Evolutionary conservation across 2,329 filamentous ascomycete genomes (phyloP).

Genomic region (Claviceps capensis): DNA sequence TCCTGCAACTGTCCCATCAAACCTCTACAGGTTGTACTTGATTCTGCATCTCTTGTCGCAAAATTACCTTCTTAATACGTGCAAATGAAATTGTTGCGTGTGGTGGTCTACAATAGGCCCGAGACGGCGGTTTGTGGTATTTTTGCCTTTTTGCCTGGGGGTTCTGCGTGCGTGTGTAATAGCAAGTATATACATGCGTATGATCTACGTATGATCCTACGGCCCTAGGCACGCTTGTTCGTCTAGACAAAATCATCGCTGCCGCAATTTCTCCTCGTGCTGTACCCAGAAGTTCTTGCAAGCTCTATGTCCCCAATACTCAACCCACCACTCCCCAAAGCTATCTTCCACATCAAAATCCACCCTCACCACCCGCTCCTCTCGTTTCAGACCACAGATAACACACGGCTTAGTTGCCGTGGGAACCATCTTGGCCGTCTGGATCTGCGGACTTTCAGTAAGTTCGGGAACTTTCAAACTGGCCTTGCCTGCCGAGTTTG

Average conservation of each 20-base stretch:
- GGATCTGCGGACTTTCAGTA: constrained; percentile 52
- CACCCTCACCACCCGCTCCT: constrained; percentile 66
- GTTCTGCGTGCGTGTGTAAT: too few species aligned
- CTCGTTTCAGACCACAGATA: constrained; percentile 75
- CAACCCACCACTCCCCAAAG: constrained; percentile 94
- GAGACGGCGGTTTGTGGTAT: too few species aligned
- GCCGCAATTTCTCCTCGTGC: constrained; percentile 56
- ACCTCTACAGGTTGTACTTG: too few species aligned
- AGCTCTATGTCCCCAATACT: constrained; percentile 69
- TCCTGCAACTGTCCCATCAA: too few species aligned
- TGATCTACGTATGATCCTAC: too few species aligned
- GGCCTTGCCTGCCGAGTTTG: constrained; percentile 43
- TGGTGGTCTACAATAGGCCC: too few species aligned
- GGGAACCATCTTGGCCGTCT: constrained; percentile 57
- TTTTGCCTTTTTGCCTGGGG: too few species aligned
- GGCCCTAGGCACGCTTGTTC: not conserved
- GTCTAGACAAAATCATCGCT: constrained; percentile 33
- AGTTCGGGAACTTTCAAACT: constrained; percentile 55
- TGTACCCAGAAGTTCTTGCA: constrained; percentile 80
- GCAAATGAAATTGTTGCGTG: too few species aligned
- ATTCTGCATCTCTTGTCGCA: too few species aligned
- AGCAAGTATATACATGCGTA: too few species aligned
- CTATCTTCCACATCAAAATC: constrained; percentile 72
- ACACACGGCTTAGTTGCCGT: constrained; percentile 65
- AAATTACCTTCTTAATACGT: too few species aligned